A percentile compares a stretch with the other conserved stretches of the same genome.
Evolutionary conservation across 2,329 filamentous ascomycete species (phyloP).

Genomic region (Knufia petricola): DNA sequence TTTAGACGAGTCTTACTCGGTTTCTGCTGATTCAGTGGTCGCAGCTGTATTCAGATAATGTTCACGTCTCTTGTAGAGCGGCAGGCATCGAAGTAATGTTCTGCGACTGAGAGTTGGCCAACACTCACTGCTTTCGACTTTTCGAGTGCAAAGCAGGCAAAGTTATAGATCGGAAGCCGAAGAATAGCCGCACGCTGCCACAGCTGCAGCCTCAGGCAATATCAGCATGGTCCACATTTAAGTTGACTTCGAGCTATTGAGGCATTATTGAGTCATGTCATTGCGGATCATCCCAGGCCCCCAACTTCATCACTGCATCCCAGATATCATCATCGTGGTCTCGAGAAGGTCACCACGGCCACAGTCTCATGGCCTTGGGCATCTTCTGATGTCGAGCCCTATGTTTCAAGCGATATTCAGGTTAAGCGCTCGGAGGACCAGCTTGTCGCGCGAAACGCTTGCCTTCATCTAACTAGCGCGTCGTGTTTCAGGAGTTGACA

Average conservation of each 20-base stretch:
- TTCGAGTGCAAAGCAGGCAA: conserved; percentile 1
- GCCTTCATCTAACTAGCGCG: neutral
- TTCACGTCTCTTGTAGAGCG: too few species aligned
- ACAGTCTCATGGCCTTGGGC: conserved; percentile 5
- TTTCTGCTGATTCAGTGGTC: too few species aligned
- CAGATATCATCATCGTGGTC: neutral
- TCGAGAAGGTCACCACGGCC: conserved; percentile 4
- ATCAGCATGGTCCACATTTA: too few species aligned
- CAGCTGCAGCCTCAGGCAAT: too few species aligned
- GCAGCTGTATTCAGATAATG: too few species aligned
- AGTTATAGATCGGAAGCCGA: neutral
- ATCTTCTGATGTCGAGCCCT: conserved; percentile 4
- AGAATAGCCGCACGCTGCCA: neutral
- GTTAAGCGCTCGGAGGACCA: neutral
- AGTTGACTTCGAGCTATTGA: too few species aligned
- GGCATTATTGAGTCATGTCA: too few species aligned
- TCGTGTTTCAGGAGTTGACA: conserved; percentile 4
- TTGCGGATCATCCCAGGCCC: neutral
- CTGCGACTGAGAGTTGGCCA: too few species aligned
- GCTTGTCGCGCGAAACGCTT: neutral
- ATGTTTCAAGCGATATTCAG: conserved; percentile 4
- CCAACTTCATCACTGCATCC: neutral
- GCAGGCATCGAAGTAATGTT: too few species aligned
- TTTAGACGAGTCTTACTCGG: neutral
- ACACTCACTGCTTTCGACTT: neutral